Evolutionary conservation across 176 grass and related monocot genomes (phyloP), one percentile per base, ranked within the genome.

Genomic region (Lolium perenne): DNA sequence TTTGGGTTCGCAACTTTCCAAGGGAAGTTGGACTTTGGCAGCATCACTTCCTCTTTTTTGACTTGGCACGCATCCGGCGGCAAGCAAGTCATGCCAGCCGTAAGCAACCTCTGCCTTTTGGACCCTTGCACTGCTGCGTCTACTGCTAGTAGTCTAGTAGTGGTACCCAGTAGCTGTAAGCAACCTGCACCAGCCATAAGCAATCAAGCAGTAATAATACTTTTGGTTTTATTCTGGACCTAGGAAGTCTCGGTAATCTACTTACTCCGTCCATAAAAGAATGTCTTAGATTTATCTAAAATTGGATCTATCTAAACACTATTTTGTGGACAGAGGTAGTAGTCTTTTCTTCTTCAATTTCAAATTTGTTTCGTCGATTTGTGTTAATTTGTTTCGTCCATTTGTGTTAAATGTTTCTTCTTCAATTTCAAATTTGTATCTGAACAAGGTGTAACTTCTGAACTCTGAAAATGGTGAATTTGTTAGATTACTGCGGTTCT

Each of bases 11-110:
- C 69, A 80, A 71, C 60, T 84, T 83, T 84, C 85, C 89, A 88
- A 81, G 77, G 77, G 11, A 88, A 91, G 85, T 88, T 63, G 81
- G 85, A 88, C 81, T 88, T 91, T 68, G 87, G 81, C 69, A 70
- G 60, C 81, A 10, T 49, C n/a, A 41, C 76, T 29, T 51, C 74
- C 63, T 74, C 66, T 84, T 78, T 91, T 91, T 91, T 91, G 85
- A 91, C 85, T 80, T 20, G 77, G 81, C 50, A 83, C 67, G 79
- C 84, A 15, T 78, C 69, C 82, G 59, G 68, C 46, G 11, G 12
- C 72, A 53, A 47, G 48, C 74, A 74, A 83, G 84, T 83, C 84
- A 74, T 76, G 76, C 76, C 85, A 59, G 68, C 80, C 80, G 74
- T 76, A 87, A 91, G 69, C 85, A 67, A 74, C 85, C 46, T 68